phyloP scores from a whole-genome alignment of 345 rosid species.

The Nasturtium officinale region DNA sequence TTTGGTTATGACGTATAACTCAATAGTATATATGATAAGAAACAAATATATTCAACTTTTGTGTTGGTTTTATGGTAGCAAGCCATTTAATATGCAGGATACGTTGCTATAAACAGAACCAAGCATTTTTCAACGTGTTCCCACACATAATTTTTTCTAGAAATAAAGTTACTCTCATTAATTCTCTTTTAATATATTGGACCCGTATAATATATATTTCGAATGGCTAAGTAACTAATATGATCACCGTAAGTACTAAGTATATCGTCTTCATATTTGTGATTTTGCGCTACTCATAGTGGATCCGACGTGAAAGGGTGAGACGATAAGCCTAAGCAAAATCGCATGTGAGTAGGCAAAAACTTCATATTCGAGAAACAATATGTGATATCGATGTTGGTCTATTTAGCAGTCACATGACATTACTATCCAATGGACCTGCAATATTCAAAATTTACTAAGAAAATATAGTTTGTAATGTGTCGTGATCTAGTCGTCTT shows the following conservation, averaged over 20 bases:
- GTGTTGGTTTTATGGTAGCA: background rate
- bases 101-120: constrained; percentile 26
- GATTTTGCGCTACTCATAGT: background rate
- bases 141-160: background rate
- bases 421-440: constrained; percentile 8
- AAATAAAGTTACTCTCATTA: background rate
- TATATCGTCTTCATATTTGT: background rate
- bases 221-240: background rate
- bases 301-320: background rate
- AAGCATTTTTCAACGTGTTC: constrained; percentile 32
- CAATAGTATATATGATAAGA: constrained; percentile 3
- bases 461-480: background rate
- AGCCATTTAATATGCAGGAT: constrained; percentile 19
- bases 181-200: background rate
- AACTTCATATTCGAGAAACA: constrained; percentile 8
- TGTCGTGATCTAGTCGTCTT: background rate
- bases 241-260: background rate
- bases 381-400: background rate
- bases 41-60: background rate
- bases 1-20: background rate
- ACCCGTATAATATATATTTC: background rate
- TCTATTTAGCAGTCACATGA: background rate
- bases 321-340: background rate
- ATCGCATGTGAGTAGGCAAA: constrained; percentile 2
- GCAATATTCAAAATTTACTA: background rate